Percentiles rank a stretch among this genome's conserved stretches.
Evolutionary conservation across 2,329 filamentous ascomycete species (phyloP).

Genomic region (Monilinia fructicola): DNA sequence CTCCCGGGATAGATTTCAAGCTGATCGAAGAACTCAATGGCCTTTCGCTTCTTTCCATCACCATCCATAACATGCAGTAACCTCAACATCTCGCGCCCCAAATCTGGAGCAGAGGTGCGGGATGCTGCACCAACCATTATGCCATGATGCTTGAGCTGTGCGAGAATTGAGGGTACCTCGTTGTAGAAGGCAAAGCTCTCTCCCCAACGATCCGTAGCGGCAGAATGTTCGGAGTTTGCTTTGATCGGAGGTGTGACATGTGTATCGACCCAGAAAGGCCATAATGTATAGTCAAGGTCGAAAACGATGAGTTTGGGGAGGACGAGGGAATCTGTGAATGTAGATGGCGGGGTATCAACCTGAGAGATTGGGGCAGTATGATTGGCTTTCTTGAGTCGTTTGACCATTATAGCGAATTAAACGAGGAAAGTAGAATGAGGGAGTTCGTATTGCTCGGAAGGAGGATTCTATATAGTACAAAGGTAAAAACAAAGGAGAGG

Average conservation of each 20-base stretch:
- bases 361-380: constrained; percentile 20
- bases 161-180: constrained; percentile 67
- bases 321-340: constrained; percentile 39
- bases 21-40: constrained; percentile 60
- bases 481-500: too few relatives aligned
- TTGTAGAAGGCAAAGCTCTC: constrained; percentile 70
- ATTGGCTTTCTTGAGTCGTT: constrained; percentile 31
- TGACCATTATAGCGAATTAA: constrained; percentile 32
- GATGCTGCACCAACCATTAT: constrained; percentile 71
- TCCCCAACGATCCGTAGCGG: constrained; percentile 55
- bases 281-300: constrained; percentile 97
- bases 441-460: constrained; percentile 11
- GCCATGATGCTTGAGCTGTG: constrained; percentile 48
- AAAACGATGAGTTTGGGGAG: constrained; percentile 72
- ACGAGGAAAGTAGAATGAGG: constrained; percentile 16
- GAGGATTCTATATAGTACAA: background rate
- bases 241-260: constrained; percentile 76
- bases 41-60: constrained; percentile 42
- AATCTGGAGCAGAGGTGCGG: constrained; percentile 74
- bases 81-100: constrained; percentile 78
- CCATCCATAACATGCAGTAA: constrained; percentile 58
- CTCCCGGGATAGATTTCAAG: constrained; percentile 71
- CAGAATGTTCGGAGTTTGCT: constrained; percentile 45
- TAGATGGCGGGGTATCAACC: constrained; percentile 31
- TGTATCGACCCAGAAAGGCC: constrained; percentile 98